Evolutionary conservation across 1,284 basidiomycete species (phyloP).

Genomic region (Cryptococcus sp.): DNA sequence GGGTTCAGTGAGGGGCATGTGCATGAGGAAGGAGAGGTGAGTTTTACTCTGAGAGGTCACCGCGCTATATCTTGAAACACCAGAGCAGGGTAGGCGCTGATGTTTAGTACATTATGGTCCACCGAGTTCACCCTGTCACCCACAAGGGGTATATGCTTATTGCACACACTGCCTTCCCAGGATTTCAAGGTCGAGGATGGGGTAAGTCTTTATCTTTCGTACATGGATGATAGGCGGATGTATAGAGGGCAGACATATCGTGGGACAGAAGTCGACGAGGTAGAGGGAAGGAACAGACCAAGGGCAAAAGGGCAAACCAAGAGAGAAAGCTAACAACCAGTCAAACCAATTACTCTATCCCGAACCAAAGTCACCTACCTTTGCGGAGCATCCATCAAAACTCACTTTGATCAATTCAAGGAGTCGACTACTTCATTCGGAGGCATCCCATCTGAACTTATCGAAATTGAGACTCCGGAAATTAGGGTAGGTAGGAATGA

Average conservation of each 20-base stretch:
- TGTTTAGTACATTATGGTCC: conserved; percentile 77
- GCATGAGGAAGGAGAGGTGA: conserved; percentile 86
- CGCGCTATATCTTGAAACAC: background rate
- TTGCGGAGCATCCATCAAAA: conserved; percentile 67
- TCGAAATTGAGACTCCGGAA: conserved; percentile 57
- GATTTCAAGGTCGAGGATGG: conserved; percentile 69
- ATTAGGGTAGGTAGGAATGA: conserved; percentile 54
- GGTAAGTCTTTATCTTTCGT: conserved; percentile 52
- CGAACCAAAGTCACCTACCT: conserved; percentile 74
- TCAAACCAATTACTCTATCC: conserved; percentile 74
- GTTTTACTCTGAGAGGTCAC: too few species aligned
- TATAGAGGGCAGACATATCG: too few species aligned
- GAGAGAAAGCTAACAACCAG: conserved; percentile 47
- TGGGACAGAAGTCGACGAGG: too few species aligned
- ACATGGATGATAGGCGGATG: too few species aligned
- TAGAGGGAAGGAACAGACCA: too few species aligned
- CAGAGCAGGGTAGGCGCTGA: conserved; percentile 1
- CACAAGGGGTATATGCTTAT: conserved; percentile 88
- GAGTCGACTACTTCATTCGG: conserved; percentile 58
- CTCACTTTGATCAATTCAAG: conserved; percentile 60
- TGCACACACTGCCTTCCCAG: conserved; percentile 85
- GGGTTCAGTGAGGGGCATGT: conserved; percentile 87
- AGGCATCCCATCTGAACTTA: conserved; percentile 68
- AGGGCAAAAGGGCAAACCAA: background rate
- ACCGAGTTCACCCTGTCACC: conserved; percentile 82